Percentiles rank a stretch among this genome's conserved stretches.
Evolutionary conservation across 371 early-diverging fungal genomes (phyloP).

Genomic region (Mortierella sp.): DNA sequence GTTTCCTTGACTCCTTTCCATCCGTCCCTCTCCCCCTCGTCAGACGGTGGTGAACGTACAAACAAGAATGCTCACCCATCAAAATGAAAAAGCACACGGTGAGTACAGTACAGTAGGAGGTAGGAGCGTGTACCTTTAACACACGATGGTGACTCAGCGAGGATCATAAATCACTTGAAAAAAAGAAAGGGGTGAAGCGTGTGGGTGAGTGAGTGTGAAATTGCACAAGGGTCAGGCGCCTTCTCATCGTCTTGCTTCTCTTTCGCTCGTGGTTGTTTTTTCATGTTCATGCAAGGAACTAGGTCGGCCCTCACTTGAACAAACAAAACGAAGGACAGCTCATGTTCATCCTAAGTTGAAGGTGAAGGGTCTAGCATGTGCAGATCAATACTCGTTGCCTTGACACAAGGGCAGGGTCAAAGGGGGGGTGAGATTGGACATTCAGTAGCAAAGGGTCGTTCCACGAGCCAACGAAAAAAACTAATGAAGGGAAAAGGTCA

Average conservation of each 20-base stretch:
- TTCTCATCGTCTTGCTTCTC: neutral
- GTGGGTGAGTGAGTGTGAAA: neutral
- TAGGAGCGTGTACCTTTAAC: neutral
- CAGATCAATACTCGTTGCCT: neutral
- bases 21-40: neutral
- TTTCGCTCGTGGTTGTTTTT: neutral
- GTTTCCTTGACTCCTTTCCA: neutral
- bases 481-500: neutral
- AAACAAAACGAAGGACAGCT: neutral
- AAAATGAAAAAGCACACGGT: neutral
- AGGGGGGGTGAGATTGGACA: neutral
- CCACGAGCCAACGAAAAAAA: neutral
- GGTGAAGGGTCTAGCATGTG: neutral
- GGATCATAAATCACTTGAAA: neutral
- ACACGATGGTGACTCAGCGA: neutral
- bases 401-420: neutral
- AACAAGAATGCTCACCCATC: neutral
- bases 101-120: neutral
- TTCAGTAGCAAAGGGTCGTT: neutral
- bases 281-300: constrained; percentile 6
- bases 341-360: neutral
- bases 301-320: neutral
- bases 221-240: neutral
- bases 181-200: neutral
- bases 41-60: neutral